These are phyloP conservation scores for Lasiodiplodia gonubiensis DNA, from an alignment of 2,329 filamentous ascomycete genomes.

Conservation along the genomic window DNA sequence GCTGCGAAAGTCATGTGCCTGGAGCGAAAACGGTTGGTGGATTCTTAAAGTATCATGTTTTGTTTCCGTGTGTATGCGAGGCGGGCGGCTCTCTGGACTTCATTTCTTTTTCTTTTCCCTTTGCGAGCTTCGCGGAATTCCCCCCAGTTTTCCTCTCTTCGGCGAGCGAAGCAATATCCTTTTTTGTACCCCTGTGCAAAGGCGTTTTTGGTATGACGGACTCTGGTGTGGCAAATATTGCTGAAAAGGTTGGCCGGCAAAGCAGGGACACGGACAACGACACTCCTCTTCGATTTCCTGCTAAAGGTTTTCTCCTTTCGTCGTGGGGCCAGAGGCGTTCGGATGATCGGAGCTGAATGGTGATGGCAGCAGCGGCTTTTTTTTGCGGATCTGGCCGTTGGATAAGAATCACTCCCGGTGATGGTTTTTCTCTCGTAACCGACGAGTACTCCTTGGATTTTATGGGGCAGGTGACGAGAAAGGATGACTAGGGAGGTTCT, in stretches of 20 bases:
- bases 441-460: conserved; percentile 22
- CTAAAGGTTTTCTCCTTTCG: not conserved
- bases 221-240: not conserved
- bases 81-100: conserved; percentile 15
- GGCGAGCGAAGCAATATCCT: conserved; percentile 1
- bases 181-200: not conserved
- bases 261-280: not conserved
- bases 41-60: not conserved
- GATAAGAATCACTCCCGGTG: conserved; percentile 4
- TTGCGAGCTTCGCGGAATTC: not conserved
- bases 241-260: not conserved
- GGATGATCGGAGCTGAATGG: not conserved
- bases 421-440: not conserved
- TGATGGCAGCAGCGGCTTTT: not conserved
- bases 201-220: conserved; percentile 10
- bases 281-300: not conserved
- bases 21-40: conserved; percentile 1
- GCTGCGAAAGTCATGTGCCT: conserved; percentile 3
- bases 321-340: conserved; percentile 5
- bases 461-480: conserved; percentile 21
- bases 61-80: not conserved
- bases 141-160: not conserved
- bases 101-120: not conserved
- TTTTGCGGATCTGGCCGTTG: not conserved
- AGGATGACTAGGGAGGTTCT: conserved; percentile 9